phyloP scores from a whole-genome alignment of 2,329 filamentous ascomycete genomes.

The Microdochium trichocladiopsis region DNA sequence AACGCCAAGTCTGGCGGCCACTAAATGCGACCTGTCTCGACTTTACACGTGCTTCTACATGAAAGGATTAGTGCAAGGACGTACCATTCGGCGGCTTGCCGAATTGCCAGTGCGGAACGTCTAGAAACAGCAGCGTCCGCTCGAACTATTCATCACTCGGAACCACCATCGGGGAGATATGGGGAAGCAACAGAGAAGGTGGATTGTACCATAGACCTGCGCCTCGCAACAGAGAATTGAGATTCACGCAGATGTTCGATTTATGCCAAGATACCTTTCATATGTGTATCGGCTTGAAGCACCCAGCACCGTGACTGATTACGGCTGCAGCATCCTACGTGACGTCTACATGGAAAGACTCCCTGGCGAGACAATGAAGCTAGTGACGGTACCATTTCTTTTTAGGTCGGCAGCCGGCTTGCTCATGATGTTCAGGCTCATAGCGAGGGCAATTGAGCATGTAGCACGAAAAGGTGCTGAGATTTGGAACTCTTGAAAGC shows the following conservation, averaged over 20 bases:
- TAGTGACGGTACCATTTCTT: no score
- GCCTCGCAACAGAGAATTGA: slow-evolving; percentile 9
- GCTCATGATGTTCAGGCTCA: no score
- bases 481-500: no score
- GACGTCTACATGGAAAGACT: no score
- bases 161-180: background rate
- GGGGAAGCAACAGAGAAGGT: background rate
- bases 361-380: no score
- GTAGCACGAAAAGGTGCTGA: no score
- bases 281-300: background rate
- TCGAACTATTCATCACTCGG: background rate
- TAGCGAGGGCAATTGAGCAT: no score
- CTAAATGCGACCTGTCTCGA: slow-evolving; percentile 22
- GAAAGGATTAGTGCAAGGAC: background rate
- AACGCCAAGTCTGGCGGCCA: slow-evolving; percentile 41
- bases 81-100: slow-evolving; percentile 2
- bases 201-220: slow-evolving; percentile 23
- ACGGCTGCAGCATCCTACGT: no score
- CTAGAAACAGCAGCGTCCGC: background rate
- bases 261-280: slow-evolving; percentile 6
- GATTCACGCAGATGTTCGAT: slow-evolving; percentile 5
- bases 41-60: slow-evolving; percentile 1
- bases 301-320: background rate
- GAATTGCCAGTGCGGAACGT: background rate
- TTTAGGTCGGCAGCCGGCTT: no score